Percentiles rank a stretch among this genome's conserved stretches.
Evolutionary conservation across 306 rosid species (phyloP).

Genomic region (Acacia acuminata): DNA sequence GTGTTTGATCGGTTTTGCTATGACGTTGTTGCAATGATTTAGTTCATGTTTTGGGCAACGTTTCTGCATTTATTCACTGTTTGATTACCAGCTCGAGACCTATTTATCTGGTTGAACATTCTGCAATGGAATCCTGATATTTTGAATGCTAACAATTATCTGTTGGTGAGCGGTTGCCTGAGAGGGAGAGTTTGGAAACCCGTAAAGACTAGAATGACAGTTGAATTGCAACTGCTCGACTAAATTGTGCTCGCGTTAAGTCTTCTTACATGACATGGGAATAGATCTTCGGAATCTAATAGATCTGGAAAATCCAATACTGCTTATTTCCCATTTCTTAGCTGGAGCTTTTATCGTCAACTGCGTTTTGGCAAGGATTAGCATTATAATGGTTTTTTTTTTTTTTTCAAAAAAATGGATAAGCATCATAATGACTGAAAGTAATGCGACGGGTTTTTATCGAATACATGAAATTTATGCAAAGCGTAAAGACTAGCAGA

Average conservation of each 20-base stretch:
- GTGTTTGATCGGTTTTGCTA: constrained; percentile 11
- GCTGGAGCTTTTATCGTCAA: neutral
- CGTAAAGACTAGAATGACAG: neutral
- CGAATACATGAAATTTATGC: neutral
- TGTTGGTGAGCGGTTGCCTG: constrained; percentile 18
- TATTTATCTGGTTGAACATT: neutral
- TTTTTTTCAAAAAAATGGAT: neutral
- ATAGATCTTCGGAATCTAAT: constrained; percentile 18
- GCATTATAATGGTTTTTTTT: constrained; percentile 3
- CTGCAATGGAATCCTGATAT: neutral
- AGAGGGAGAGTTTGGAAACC: neutral
- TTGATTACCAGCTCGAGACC: neutral
- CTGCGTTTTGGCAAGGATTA: constrained; percentile 24
- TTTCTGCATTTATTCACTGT: neutral
- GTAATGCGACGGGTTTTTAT: constrained; percentile 14
- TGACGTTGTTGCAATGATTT: constrained; percentile 1
- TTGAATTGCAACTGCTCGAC: constrained; percentile 12
- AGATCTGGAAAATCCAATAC: constrained; percentile 25
- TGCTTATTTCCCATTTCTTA: neutral
- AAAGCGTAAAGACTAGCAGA: neutral
- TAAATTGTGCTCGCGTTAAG: neutral
- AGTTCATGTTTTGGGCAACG: neutral
- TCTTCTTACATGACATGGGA: neutral
- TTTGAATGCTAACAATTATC: constrained; percentile 12
- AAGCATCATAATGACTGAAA: constrained; percentile 17